A percentile compares a stretch with the other conserved stretches of the same genome.
Evolutionary conservation across 202 grass and related monocot genomes (phyloP).

Genomic region (Zoysia matrella): DNA sequence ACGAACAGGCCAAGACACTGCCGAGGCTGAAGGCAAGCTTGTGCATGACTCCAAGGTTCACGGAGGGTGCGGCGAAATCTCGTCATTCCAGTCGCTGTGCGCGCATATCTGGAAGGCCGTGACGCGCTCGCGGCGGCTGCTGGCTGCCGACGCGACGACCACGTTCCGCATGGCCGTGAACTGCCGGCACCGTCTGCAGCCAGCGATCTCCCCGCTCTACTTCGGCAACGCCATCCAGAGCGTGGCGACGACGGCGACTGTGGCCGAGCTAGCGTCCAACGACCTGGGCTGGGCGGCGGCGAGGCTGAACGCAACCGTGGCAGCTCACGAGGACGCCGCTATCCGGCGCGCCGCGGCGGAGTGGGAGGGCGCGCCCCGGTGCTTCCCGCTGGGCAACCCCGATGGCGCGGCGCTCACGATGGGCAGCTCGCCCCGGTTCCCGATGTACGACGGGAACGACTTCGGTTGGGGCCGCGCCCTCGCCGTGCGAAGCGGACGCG

Average conservation of each 20-base stretch:
- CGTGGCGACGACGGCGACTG: slow-evolving; percentile 64
- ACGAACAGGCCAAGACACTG: slow-evolving; percentile 5
- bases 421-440: slow-evolving; percentile 75
- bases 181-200: slow-evolving; percentile 74
- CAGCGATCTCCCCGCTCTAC: slow-evolving; percentile 68
- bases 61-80: slow-evolving; percentile 45
- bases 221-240: slow-evolving; percentile 99
- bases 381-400: slow-evolving; percentile 94
- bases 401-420: slow-evolving; percentile 88
- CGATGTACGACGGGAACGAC: too few species aligned
- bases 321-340: slow-evolving; percentile 53
- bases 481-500: slow-evolving; percentile 77
- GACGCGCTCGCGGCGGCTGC: slow-evolving; percentile 65
- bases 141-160: slow-evolving; percentile 42
- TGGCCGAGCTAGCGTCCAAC: slow-evolving; percentile 55
- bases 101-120: slow-evolving; percentile 81
- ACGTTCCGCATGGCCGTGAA: slow-evolving; percentile 36
- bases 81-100: slow-evolving; percentile 31
- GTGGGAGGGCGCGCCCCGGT: slow-evolving; percentile 76
- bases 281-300: slow-evolving; percentile 69
- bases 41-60: slow-evolving; percentile 46
- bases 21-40: slow-evolving; percentile 58
- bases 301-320: slow-evolving; percentile 63
- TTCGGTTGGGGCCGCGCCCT: slow-evolving; percentile 56
- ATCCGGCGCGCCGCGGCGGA: slow-evolving; percentile 61